Conservation (phyloP, 208 protist genomes). For the Trypanosoma melophagium region DNA sequence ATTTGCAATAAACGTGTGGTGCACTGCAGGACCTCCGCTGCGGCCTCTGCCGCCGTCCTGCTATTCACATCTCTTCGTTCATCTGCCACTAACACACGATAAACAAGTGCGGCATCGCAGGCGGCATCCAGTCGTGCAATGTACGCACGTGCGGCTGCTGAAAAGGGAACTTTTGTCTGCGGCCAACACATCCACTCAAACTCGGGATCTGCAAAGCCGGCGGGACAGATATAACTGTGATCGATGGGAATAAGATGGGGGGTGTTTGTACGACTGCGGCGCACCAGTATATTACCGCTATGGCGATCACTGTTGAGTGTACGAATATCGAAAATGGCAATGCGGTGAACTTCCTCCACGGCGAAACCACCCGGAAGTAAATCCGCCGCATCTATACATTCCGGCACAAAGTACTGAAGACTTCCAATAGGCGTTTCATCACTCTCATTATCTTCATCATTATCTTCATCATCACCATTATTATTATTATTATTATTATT, state of each 20-base stretch:
- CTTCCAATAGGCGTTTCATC: constrained; percentile 38
- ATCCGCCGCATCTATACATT: constrained; percentile 57
- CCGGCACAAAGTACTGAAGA: constrained; percentile 56
- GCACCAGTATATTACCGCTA: constrained; percentile 73
- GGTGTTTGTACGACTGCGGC: background rate
- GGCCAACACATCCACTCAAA: constrained; percentile 86
- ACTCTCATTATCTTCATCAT: background rate
- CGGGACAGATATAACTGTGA: constrained; percentile 83
- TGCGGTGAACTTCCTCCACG: constrained; percentile 59
- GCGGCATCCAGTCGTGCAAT: constrained; percentile 52
- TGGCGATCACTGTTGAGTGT: constrained; percentile 78
- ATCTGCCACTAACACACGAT: background rate
- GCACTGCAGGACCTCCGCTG: constrained; percentile 46
- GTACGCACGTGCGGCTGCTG: constrained; percentile 39
- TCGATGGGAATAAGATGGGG: constrained; percentile 81
- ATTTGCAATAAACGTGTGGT: constrained; percentile 57
- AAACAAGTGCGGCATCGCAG: constrained; percentile 55
- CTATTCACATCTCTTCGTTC: no score
- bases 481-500: background rate
- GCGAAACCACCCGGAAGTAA: constrained; percentile 56
- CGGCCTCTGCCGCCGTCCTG: constrained; percentile 35
- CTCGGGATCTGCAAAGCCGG: constrained; percentile 71
- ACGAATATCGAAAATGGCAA: constrained; percentile 80
- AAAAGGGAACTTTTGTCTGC: constrained; percentile 69
- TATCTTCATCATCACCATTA: background rate